Percentiles rank a stretch among this genome's conserved stretches.
These are phyloP conservation scores for Skeletonema marinoi DNA, from an alignment of 108 stramenopile species.

Conservation along the genomic window DNA sequence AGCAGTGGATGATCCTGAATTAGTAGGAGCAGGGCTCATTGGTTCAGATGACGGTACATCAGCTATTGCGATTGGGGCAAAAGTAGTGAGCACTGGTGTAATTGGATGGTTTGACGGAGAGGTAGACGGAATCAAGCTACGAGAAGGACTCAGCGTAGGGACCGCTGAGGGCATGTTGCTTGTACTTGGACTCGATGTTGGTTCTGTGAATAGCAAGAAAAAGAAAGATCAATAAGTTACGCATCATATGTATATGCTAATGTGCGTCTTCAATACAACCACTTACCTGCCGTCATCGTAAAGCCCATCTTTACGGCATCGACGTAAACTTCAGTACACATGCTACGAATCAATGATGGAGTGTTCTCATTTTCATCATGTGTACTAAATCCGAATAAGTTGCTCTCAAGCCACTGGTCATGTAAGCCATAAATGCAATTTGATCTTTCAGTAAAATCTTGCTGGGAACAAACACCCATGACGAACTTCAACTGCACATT, in stretches of 20 bases:
- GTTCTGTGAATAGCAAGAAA: not conserved
- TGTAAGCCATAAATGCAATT: conserved; percentile 29
- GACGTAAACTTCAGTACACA: conserved; percentile 19
- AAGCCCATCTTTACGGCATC: conserved; percentile 26
- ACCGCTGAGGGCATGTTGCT: not conserved
- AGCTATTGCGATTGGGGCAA: not conserved
- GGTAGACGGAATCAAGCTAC: not conserved
- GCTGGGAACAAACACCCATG: conserved; percentile 20
- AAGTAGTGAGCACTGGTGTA: not conserved
- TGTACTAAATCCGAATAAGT: conserved; percentile 15
- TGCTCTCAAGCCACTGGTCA: conserved; percentile 19
- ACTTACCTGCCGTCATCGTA: conserved; percentile 23
- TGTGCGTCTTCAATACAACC: not conserved
- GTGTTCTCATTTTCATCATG: not conserved
- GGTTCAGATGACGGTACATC: not conserved
- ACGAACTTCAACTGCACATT: conserved; percentile 29
- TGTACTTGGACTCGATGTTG: not conserved
- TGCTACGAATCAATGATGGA: not conserved
- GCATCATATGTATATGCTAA: not conserved
- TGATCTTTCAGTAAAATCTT: conserved; percentile 6
- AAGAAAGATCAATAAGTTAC: not conserved
- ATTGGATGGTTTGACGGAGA: conserved; percentile 7
- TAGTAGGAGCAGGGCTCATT: not conserved
- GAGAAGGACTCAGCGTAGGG: not conserved
- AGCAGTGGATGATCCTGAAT: not conserved